phyloP scores from a whole-genome alignment of 192 early-diverging fungal genomes.

The Backusella mclennaniae region DNA sequence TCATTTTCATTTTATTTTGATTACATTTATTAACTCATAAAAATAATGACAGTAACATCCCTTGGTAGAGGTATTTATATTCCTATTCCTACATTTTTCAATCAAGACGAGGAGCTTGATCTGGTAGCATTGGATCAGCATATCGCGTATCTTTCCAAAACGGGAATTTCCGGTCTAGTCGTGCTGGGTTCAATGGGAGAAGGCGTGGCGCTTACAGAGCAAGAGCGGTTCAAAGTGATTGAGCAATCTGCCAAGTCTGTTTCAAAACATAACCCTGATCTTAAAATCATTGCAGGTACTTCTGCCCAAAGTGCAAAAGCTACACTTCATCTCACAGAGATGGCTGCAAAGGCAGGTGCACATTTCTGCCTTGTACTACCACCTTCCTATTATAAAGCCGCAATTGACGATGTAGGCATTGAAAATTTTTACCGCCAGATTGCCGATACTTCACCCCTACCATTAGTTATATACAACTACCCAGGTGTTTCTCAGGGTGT shows the following conservation, averaged over 20 bases:
- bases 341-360: constrained; percentile 34
- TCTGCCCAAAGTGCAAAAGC: constrained; percentile 25
- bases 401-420: constrained; percentile 15
- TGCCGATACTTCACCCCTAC: constrained; percentile 34
- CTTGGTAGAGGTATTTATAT: constrained; percentile 30
- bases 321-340: constrained; percentile 26
- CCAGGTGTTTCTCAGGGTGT: constrained; percentile 38
- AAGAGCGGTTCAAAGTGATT: constrained; percentile 26
- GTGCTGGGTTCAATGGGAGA: constrained; percentile 37
- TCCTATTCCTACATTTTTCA: constrained; percentile 39
- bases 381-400: constrained; percentile 30
- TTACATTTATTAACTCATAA: background rate
- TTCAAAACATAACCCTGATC: constrained; percentile 16
- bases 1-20: no score
- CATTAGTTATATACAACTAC: constrained; percentile 42
- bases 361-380: constrained; percentile 29
- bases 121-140: constrained; percentile 31
- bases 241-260: constrained; percentile 19
- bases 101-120: constrained; percentile 38
- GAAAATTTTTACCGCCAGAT: constrained; percentile 22
- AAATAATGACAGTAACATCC: constrained; percentile 1
- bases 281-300: constrained; percentile 30
- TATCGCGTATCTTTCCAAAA: constrained; percentile 25
- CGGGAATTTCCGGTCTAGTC: constrained; percentile 34
- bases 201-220: constrained; percentile 31